Base-by-base conservation (phyloP, 495 filamentous ascomycete genomes). In the Tuber melanosporum region DNA sequence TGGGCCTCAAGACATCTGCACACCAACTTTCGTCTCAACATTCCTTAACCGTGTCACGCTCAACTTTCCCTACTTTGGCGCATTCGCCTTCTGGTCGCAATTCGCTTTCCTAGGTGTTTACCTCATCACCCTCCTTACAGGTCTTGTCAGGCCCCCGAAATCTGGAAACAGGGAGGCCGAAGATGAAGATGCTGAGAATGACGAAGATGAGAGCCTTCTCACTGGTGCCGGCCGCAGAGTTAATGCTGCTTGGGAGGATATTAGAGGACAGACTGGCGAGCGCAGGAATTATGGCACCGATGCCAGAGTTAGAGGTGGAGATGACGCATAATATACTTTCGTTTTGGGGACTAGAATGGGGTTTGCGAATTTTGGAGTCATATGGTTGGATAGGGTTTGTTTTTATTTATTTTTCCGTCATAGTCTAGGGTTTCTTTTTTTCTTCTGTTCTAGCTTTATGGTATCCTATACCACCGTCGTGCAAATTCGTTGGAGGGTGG, bases 41-140 rank as follows among this genome's bases (percentile, higher is more conserved):
- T 97, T 99, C 85, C 86, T 98, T 74, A 97, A 99, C 83, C 90
- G 94, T 45, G 88, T 98, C 52, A 96, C 93, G n/a, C 86, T 98
- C 77, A 95, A 95, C 85, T 99, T 94, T 87, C 95, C 96, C 22
- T 92, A 97, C 82, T 97, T 99, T 85, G 95, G 95, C n/a, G 91
- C 89, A 47, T 87, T 98, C 19, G 88, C 92, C 76, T 99, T 98
- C 85, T 98, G 94, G 94, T 92, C 93, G 0, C 96, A 98, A 83
- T 97, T 97, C 81, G 90, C 87, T 19, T 98, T 98, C 85, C 85
- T 98, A 70, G 93, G 87, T 32, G 86, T 97, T 20, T 97, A 95
- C 85, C 82, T 96, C 12, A 85, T 96, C 73, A 89, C 95, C 44
- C 90, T 94, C 77, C 62, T 93, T 47, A 91, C 90, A 3, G 89